Conservation (phyloP, 1,139 yeast species). For the Nakaseomyces uthaithaninus region DNA sequence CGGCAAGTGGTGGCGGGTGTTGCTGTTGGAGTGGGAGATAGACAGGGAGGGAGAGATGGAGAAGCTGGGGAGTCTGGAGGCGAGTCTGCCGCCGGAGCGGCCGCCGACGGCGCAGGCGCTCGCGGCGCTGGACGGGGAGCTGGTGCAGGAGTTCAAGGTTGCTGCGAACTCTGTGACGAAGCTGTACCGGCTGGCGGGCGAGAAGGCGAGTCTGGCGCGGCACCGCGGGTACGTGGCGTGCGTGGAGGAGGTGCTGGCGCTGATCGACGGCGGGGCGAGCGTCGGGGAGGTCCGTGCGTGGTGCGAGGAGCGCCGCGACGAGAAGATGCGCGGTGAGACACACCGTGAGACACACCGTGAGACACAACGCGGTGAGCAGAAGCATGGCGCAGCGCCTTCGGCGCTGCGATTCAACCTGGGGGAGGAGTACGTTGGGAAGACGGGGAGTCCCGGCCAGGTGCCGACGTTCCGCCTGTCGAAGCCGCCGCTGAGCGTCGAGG, state of each 20-base stretch:
- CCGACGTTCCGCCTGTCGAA: constrained; percentile 14
- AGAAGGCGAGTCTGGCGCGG: constrained; percentile 22
- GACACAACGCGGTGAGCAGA: constrained; percentile 16
- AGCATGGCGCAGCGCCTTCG: constrained; percentile 4
- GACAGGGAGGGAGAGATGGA: too few species aligned
- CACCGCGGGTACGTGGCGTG: constrained; percentile 27
- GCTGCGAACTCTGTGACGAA: constrained; percentile 30
- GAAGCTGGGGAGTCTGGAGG: constrained; percentile 17
- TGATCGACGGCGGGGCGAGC: constrained; percentile 11
- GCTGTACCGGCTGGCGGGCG: constrained; percentile 25
- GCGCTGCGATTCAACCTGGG: neutral
- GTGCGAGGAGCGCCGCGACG: constrained; percentile 19
- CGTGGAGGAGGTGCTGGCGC: constrained; percentile 19
- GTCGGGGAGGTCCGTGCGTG: constrained; percentile 18
- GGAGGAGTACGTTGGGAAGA: neutral
- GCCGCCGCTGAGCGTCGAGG: constrained; percentile 15
- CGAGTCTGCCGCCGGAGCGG: constrained; percentile 27
- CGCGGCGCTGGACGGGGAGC: constrained; percentile 20
- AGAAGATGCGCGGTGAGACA: constrained; percentile 9
- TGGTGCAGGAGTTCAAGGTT: constrained; percentile 26
- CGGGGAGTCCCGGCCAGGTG: neutral
- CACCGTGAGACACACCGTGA: constrained; percentile 9
- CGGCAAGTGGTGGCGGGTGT: neutral
- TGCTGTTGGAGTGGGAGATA: too few species aligned
- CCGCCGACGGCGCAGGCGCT: constrained; percentile 26